Percentiles rank a stretch among this genome's conserved stretches.
phyloP scores from a whole-genome alignment of 257 asterid species.

The Petunia secreta region DNA sequence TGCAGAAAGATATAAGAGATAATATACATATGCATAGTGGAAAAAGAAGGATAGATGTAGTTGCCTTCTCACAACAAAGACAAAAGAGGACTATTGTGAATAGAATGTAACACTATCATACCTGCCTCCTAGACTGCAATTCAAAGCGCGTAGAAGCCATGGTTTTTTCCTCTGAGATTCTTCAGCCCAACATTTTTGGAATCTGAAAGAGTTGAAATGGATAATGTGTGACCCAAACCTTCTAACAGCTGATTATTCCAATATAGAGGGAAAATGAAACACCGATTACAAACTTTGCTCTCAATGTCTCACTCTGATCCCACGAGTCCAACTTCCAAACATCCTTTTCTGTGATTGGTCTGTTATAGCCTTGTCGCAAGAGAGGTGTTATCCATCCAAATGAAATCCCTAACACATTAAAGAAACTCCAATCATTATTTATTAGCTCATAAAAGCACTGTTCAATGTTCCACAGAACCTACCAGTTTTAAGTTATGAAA shows the following conservation, averaged over 20 bases:
- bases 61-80: conserved; percentile 15
- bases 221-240: background rate
- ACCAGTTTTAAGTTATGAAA: background rate
- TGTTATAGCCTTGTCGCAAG: conserved; percentile 73
- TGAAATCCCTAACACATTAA: conserved; percentile 50
- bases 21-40: background rate
- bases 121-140: conserved; percentile 81
- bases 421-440: conserved; percentile 16
- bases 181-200: conserved; percentile 76
- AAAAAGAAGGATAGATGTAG: background rate
- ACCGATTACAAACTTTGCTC: conserved; percentile 18
- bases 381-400: conserved; percentile 92
- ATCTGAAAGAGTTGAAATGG: conserved; percentile 41
- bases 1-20: conserved; percentile 23
- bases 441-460: background rate
- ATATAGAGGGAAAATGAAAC: background rate
- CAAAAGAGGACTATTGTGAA: conserved; percentile 8
- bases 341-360: conserved; percentile 79
- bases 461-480: conserved; percentile 13
- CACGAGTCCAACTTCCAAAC: conserved; percentile 88
- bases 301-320: conserved; percentile 79
- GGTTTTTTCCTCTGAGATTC: conserved; percentile 69
- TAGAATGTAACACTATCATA: conserved; percentile 23
- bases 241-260: conserved; percentile 7
- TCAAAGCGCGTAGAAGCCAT: conserved; percentile 84